Conservation (phyloP, 192 early-diverging fungal species). For the Coemansia sp. region DNA sequence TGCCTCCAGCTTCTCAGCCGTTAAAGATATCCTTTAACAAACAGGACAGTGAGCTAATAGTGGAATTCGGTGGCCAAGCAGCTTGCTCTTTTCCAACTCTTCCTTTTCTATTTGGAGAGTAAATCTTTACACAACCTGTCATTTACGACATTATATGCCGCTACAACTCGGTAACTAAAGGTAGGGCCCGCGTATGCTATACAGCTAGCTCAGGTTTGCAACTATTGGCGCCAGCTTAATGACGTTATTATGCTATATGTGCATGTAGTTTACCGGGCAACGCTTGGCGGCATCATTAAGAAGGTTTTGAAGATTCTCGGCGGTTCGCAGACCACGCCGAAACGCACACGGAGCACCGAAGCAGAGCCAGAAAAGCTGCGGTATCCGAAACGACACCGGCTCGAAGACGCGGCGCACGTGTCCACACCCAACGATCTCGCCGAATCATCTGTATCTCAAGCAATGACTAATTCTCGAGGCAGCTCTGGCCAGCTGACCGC, state of each 20-base stretch:
- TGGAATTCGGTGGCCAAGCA: not conserved
- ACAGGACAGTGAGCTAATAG: not conserved
- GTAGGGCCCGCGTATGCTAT: not conserved
- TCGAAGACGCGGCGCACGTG: constrained; percentile 15
- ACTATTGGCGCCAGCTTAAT: not conserved
- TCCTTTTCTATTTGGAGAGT: not conserved
- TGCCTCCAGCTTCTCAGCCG: not conserved
- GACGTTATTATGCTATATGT: not conserved
- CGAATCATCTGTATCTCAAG: constrained; percentile 11
- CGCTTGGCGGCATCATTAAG: not conserved
- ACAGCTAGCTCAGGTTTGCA: not conserved
- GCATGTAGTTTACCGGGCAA: not conserved
- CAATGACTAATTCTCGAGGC: constrained; percentile 30
- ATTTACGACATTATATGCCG: not conserved
- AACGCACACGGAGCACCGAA: constrained; percentile 44
- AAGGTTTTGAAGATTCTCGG: constrained; percentile 40
- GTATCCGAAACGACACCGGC: constrained; percentile 33
- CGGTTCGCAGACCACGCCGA: constrained; percentile 41
- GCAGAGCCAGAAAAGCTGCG: constrained; percentile 23
- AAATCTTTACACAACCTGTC: not conserved
- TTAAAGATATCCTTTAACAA: not conserved
- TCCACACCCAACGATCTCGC: constrained; percentile 8
- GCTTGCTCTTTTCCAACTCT: not conserved
- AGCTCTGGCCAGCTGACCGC: not conserved
- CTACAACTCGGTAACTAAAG: not conserved